phyloP scores from a whole-genome alignment of 1,284 basidiomycete genomes.

The Wolfiporia cocos region DNA sequence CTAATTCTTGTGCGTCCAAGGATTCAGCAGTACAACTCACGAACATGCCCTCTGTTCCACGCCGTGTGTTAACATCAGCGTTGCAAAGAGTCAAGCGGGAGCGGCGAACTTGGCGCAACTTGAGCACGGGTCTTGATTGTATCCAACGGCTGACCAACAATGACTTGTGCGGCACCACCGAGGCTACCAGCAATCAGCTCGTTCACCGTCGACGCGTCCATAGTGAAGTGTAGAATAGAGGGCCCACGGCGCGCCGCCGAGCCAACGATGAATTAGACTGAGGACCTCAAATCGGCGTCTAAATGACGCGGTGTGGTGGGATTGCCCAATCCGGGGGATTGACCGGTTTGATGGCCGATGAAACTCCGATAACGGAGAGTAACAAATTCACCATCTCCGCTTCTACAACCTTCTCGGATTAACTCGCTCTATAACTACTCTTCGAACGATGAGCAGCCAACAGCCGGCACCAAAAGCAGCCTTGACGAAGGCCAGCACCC shows the following conservation, averaged over 20 bases:
- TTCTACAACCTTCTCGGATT: too few species aligned
- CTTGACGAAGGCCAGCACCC: neutral
- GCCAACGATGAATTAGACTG: too few species aligned
- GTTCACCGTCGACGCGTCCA: slow-evolving; percentile 48
- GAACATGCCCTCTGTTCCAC: slow-evolving; percentile 65
- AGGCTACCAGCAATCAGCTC: slow-evolving; percentile 76
- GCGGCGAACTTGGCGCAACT: slow-evolving; percentile 60
- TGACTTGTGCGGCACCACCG: slow-evolving; percentile 75
- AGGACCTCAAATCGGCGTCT: too few species aligned
- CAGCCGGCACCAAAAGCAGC: neutral
- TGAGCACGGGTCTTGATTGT: slow-evolving; percentile 83
- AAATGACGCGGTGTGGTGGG: too few species aligned
- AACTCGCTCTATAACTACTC: too few species aligned
- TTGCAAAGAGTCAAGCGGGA: slow-evolving; percentile 3
- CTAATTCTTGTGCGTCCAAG: neutral
- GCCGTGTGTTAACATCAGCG: neutral
- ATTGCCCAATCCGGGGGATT: too few species aligned
- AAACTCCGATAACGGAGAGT: too few species aligned
- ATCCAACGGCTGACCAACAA: slow-evolving; percentile 85
- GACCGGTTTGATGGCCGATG: too few species aligned
- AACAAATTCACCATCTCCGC: too few species aligned
- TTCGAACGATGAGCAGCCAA: neutral
- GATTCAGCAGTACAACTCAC: slow-evolving; percentile 35
- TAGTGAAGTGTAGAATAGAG: too few species aligned
- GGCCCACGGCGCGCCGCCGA: too few species aligned